A percentile compares a stretch with the other conserved stretches of the same genome.
phyloP scores from a whole-genome alignment of 805 yeast genomes.

The Starmerella roubikii region DNA sequence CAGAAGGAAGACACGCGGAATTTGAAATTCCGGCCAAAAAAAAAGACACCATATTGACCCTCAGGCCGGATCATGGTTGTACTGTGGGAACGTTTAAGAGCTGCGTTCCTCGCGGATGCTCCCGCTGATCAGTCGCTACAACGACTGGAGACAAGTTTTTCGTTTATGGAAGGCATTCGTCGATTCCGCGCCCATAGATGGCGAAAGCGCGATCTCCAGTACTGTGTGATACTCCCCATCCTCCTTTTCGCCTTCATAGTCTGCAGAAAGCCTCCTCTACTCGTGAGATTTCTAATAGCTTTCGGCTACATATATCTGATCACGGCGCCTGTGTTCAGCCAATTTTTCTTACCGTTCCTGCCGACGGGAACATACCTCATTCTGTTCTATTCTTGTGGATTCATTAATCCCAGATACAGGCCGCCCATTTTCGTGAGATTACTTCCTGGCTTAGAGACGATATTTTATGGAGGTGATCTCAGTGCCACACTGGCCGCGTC shows the following conservation, averaged over 20 bases:
- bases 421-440: slow-evolving; percentile 84
- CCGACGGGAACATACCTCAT: slow-evolving; percentile 82
- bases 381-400: slow-evolving; percentile 62
- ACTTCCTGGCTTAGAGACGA: slow-evolving; percentile 83
- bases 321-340: slow-evolving; percentile 64
- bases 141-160: slow-evolving; percentile 26
- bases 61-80: no score
- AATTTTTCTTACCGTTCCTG: slow-evolving; percentile 68
- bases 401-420: slow-evolving; percentile 58
- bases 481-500: slow-evolving; percentile 69
- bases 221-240: slow-evolving; percentile 37
- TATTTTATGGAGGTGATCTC: slow-evolving; percentile 80
- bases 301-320: slow-evolving; percentile 34
- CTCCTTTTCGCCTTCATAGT: slow-evolving; percentile 36
- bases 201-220: slow-evolving; percentile 34
- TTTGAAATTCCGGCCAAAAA: no score
- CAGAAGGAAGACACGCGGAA: no score
- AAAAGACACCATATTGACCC: no score
- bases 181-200: slow-evolving; percentile 25
- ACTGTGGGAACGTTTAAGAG: slow-evolving; percentile 18
- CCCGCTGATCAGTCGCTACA: slow-evolving; percentile 25
- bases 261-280: slow-evolving; percentile 24
- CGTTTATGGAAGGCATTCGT: slow-evolving; percentile 24
- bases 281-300: slow-evolving; percentile 27
- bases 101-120: slow-evolving; percentile 26